A percentile compares a stretch with the other conserved stretches of the same genome.
Evolutionary conservation across 2,329 filamentous ascomycete species (phyloP).

Genomic region (Rosellinia necatrix): DNA sequence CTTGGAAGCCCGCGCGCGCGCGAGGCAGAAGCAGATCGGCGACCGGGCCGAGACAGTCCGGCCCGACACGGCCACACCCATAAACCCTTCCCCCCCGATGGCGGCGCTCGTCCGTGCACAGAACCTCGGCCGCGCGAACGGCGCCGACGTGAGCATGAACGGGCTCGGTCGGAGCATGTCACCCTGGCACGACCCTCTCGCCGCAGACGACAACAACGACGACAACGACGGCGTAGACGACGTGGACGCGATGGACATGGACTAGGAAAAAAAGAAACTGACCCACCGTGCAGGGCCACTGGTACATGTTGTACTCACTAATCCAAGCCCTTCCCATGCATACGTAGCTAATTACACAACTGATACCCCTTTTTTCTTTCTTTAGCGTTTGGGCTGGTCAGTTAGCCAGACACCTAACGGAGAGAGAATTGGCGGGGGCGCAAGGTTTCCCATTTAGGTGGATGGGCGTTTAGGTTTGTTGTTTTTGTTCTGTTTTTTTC

Average conservation of each 20-base stretch:
- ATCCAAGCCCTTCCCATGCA: not conserved
- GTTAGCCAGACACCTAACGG: no score
- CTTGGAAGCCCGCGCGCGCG: conserved; percentile 73
- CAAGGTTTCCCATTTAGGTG: no score
- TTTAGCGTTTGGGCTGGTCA: no score
- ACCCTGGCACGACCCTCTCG: not conserved
- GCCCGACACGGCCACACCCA: not conserved
- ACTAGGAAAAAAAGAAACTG: no score
- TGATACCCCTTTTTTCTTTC: conserved; percentile 6
- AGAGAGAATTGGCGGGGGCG: no score
- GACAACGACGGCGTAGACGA: no score
- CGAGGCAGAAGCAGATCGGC: conserved; percentile 61
- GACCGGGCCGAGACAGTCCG: conserved; percentile 35
- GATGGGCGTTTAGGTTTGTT: no score
- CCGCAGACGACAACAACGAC: conserved; percentile 42
- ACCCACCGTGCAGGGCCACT: no score
- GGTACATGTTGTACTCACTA: not conserved
- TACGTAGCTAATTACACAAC: conserved; percentile 24
- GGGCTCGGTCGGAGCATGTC: not conserved
- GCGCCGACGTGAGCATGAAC: not conserved
- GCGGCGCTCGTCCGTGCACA: not conserved
- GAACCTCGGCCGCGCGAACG: not conserved
- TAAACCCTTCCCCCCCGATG: not conserved
- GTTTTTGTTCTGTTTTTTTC: not conserved
- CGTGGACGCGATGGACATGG: conserved; percentile 71